Evolutionary conservation across 2,329 filamentous ascomycete species (phyloP).

Genomic region (Catunica adiposa): DNA sequence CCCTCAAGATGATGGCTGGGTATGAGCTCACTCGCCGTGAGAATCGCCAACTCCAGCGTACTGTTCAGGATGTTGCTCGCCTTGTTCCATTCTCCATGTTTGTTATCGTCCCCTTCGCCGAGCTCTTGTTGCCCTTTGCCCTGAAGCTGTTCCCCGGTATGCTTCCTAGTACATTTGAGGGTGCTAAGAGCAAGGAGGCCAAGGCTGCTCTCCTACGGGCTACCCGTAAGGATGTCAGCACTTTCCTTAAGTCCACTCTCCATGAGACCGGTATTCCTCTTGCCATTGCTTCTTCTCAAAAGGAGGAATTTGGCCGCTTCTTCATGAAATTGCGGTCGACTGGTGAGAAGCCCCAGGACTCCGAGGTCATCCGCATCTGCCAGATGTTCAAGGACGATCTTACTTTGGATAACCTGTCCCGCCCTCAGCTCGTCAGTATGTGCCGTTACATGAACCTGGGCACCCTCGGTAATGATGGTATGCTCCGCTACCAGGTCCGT

Average conservation of each 20-base stretch:
- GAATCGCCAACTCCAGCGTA: slow-evolving; percentile 79
- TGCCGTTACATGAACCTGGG: slow-evolving; percentile 97
- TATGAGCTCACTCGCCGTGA: slow-evolving; percentile 93
- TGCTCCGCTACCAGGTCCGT: slow-evolving; percentile 91
- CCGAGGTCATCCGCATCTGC: slow-evolving; percentile 97
- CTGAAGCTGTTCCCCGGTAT: slow-evolving; percentile 94
- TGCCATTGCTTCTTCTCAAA: slow-evolving; percentile 67
- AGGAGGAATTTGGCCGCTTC: slow-evolving; percentile 88
- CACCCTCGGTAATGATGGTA: slow-evolving; percentile 91
- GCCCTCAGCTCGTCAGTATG: slow-evolving; percentile 91
- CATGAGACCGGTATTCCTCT: slow-evolving; percentile 87
- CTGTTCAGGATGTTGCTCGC: slow-evolving; percentile 81
- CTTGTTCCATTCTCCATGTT: slow-evolving; percentile 94
- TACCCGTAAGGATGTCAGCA: slow-evolving; percentile 85
- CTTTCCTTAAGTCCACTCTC: slow-evolving; percentile 73
- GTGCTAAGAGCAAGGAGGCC: slow-evolving; percentile 71
- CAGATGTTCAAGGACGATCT: slow-evolving; percentile 97
- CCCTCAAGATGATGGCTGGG: slow-evolving; percentile 91
- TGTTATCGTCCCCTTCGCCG: slow-evolving; percentile 89
- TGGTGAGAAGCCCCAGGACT: slow-evolving; percentile 70
- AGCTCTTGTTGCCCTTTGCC: slow-evolving; percentile 78
- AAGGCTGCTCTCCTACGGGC: slow-evolving; percentile 69
- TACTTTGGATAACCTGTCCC: slow-evolving; percentile 88
- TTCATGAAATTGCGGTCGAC: slow-evolving; percentile 92
- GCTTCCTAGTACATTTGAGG: slow-evolving; percentile 93